Percentiles rank a stretch among this genome's conserved stretches.
Evolutionary conservation across 1,284 basidiomycete species (phyloP).

Genomic region (Moniliella sp.): DNA sequence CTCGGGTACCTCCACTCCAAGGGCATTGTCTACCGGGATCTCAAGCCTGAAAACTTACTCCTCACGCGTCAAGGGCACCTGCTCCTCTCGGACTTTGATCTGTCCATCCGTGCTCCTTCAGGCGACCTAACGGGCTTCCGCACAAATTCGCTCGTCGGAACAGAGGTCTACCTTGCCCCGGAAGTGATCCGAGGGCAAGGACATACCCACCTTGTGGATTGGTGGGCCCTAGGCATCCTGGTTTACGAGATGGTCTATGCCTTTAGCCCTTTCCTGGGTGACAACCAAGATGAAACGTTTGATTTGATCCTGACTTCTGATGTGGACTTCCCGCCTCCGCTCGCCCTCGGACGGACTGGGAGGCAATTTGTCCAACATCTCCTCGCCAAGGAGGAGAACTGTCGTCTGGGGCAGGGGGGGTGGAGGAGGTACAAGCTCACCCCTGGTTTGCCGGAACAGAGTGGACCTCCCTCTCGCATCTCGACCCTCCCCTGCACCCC

Average conservation of each 20-base stretch:
- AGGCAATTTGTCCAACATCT: constrained; percentile 38
- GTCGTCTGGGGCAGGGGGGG: constrained; percentile 39
- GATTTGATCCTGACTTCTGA: constrained; percentile 37
- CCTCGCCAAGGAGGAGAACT: constrained; percentile 37
- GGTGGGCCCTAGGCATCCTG: constrained; percentile 39
- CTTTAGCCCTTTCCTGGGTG: constrained; percentile 4
- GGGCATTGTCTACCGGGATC: constrained; percentile 39
- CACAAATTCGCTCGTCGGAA: constrained; percentile 38
- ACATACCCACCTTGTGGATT: constrained; percentile 39
- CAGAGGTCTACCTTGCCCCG: constrained; percentile 26
- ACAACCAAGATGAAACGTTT: constrained; percentile 17
- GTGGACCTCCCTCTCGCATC: no score
- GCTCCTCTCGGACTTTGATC: constrained; percentile 67
- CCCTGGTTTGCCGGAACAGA: constrained; percentile 38
- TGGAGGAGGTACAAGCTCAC: constrained; percentile 38
- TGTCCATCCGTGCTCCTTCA: no score
- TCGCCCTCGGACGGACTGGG: constrained; percentile 35
- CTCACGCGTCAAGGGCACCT: constrained; percentile 36
- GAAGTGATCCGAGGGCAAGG: constrained; percentile 35
- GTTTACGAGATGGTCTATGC: constrained; percentile 37
- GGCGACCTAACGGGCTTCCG: constrained; percentile 35
- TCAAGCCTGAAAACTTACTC: constrained; percentile 40
- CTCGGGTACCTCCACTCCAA: constrained; percentile 26
- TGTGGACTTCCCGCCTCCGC: constrained; percentile 37
- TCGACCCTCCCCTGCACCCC: no score